Percentiles rank a stretch among this genome's conserved stretches.
Conservation (phyloP, 306 rosid genomes). For the Fragaria iinumae region DNA sequence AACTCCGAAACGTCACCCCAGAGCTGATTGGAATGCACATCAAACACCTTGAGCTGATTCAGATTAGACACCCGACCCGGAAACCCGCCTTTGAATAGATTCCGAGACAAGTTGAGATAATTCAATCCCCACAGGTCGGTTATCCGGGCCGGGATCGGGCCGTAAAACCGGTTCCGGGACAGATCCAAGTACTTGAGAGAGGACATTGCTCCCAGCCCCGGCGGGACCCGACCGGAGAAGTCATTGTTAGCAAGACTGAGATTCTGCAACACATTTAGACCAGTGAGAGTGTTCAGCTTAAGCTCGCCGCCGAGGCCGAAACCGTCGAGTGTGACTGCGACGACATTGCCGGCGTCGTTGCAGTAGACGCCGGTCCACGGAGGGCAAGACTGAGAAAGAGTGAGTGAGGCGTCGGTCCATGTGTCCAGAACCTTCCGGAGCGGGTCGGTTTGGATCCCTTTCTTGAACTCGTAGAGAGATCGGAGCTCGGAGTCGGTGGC, state of each 20-base stretch:
- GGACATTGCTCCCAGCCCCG: slow-evolving; percentile 59
- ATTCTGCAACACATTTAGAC: slow-evolving; percentile 52
- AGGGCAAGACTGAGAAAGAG: slow-evolving; percentile 38
- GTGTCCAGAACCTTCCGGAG: slow-evolving; percentile 33
- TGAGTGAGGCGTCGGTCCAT: slow-evolving; percentile 39
- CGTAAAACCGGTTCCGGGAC: slow-evolving; percentile 67
- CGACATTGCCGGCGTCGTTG: slow-evolving; percentile 59
- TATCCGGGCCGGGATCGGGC: slow-evolving; percentile 88
- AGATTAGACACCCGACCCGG: slow-evolving; percentile 61
- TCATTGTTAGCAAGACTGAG: slow-evolving; percentile 66
- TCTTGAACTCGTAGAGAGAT: slow-evolving; percentile 79
- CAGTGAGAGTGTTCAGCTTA: slow-evolving; percentile 70
- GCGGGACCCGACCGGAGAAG: slow-evolving; percentile 76
- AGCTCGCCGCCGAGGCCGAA: slow-evolving; percentile 65
- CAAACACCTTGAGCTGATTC: slow-evolving; percentile 77
- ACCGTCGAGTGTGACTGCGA: slow-evolving; percentile 55
- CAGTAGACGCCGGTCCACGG: slow-evolving; percentile 70
- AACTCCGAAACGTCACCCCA: slow-evolving; percentile 63
- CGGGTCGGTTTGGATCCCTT: slow-evolving; percentile 72
- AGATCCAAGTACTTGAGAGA: slow-evolving; percentile 86
- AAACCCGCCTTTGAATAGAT: slow-evolving; percentile 62
- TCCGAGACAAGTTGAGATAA: slow-evolving; percentile 67
- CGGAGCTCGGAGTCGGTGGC: slow-evolving; percentile 67
- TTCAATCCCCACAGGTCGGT: slow-evolving; percentile 67
- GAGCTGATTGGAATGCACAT: slow-evolving; percentile 65